Evolutionary conservation across 495 filamentous ascomycete species (phyloP), one percentile per base, ranked within the genome.

Genomic region (Clavariopsis aquatica): DNA sequence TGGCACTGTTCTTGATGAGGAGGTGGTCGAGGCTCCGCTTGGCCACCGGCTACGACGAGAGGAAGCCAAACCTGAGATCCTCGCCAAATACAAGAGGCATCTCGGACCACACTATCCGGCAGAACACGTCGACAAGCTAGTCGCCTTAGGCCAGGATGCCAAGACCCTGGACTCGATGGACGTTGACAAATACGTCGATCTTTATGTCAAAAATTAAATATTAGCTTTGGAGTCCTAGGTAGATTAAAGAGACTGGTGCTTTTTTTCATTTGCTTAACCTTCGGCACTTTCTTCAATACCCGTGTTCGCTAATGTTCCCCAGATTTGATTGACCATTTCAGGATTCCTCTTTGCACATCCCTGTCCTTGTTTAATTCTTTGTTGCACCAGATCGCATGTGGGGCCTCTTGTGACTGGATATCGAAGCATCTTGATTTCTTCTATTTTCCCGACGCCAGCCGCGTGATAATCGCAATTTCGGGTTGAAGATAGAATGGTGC

Each of bases 61-160:
- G 73, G 94, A 98, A 82, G 94, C 95, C 66, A 98, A 98, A 82
- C 94, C 94, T 45, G 87, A 96, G 74, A 95, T 98, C 61, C 75
- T 97, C 62, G 85, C 84, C 69, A 98, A 98, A 82, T 98, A 94
- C 78, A 88, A 92, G 85, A 85, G 91, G 71, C 95, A 98, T 78
- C 77, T 97, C 23, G 83, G 84, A 71, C 88, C 89, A 17, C 93
- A 96, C 79, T 96, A 89, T 72, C 79, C 84, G 57, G 79, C 89
- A 76, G 80, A 81, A 31, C 87, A 86, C 71, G 89, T 96, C 23
- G 81, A 89, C 76, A 82, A 92, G 78, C 82, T 98, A 62, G 79
- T 96, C 36, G 80, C 89, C 68, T 76, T 96, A 56, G 89, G 89
- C 64, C 83, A 83, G 76, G 82, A 95, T 75, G 77, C 81, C 56